A percentile compares a stretch with the other conserved stretches of the same genome.
Evolutionary conservation across 176 grass and related monocot genomes (phyloP).

Genomic region (Avena atlantica): DNA sequence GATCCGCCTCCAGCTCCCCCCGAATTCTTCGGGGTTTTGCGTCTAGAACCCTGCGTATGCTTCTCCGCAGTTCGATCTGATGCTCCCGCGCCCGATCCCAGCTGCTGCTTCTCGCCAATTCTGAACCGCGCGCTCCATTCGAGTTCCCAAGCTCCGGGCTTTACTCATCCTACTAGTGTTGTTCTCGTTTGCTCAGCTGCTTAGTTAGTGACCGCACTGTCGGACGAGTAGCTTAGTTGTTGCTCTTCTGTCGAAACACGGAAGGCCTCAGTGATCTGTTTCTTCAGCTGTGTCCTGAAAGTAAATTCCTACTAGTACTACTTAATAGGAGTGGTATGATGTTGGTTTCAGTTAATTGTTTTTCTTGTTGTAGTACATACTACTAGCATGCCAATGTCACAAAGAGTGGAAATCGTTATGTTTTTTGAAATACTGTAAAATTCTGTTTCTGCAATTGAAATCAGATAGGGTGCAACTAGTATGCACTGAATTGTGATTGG

Average conservation of each 20-base stretch:
- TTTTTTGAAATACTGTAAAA: not conserved
- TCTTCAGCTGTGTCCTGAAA: not conserved
- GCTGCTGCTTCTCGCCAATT: conserved; percentile 23
- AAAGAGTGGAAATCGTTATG: not conserved
- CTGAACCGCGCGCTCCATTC: not conserved
- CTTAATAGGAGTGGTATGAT: not conserved
- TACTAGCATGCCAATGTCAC: conserved; percentile 7
- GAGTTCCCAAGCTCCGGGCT: conserved; percentile 30
- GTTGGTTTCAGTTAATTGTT: conserved; percentile 7
- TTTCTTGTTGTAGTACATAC: not conserved
- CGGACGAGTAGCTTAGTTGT: not conserved
- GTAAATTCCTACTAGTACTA: not conserved
- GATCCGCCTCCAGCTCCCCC: conserved; percentile 43
- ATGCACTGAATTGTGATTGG: not conserved
- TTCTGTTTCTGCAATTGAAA: not conserved
- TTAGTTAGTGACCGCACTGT: not conserved
- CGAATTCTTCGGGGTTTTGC: not conserved
- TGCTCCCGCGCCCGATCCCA: conserved; percentile 32
- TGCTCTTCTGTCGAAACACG: not conserved
- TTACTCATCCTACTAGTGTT: conserved; percentile 5
- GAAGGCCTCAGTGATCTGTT: not conserved
- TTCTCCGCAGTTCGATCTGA: conserved; percentile 34
- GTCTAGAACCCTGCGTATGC: not conserved
- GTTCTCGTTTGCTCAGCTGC: not conserved
- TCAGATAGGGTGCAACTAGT: not conserved